Evolutionary conservation across 345 rosid genomes (phyloP).

Genomic region (Dipteronia sinensis): DNA sequence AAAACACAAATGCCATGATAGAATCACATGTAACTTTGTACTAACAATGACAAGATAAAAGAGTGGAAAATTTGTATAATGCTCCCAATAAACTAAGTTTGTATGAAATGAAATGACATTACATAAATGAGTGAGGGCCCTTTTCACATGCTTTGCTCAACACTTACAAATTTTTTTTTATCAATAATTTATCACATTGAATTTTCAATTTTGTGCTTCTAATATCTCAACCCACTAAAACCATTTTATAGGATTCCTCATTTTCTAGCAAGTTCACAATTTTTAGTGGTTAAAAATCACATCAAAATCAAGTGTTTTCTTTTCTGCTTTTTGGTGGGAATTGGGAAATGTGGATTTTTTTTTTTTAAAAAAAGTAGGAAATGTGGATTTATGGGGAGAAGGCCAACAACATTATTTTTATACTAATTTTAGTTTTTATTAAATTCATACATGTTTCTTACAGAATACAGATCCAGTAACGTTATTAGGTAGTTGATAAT

Average conservation of each 20-base stretch:
- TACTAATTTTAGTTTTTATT: too few species aligned
- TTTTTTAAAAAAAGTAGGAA: too few species aligned
- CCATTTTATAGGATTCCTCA: not conserved
- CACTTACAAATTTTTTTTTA: not conserved
- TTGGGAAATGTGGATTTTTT: not conserved
- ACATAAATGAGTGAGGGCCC: not conserved
- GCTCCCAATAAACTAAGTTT: constrained; percentile 3
- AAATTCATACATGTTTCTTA: too few species aligned
- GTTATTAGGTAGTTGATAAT: not conserved
- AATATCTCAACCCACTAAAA: not conserved
- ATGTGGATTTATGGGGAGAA: not conserved
- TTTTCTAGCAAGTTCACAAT: not conserved
- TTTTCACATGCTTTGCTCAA: constrained; percentile 7
- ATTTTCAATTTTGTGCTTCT: not conserved
- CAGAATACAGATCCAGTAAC: too few species aligned
- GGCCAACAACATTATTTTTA: not conserved
- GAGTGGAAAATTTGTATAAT: not conserved
- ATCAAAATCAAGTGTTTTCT: not conserved
- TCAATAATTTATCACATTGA: not conserved
- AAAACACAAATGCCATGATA: not conserved
- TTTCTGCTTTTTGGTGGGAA: not conserved
- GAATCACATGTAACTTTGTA: not conserved
- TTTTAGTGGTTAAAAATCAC: not conserved
- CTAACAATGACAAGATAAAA: not conserved
- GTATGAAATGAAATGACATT: constrained; percentile 2